phyloP scores from a whole-genome alignment of 345 rosid species.

The Capsella bursapastoris region DNA sequence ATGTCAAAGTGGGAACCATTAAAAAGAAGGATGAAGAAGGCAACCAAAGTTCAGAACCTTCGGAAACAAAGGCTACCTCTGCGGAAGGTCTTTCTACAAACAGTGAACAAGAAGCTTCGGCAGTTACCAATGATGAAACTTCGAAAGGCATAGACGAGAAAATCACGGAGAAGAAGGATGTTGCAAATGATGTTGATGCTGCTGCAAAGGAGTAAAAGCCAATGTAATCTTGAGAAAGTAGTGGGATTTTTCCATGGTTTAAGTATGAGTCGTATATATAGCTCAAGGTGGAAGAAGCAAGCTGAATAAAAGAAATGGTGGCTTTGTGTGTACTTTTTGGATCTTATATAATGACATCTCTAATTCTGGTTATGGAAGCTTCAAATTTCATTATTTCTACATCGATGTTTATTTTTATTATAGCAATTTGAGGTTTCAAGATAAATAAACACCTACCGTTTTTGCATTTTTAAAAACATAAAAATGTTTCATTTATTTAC shows the following conservation, averaged over 20 bases:
- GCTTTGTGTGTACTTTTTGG: conserved; percentile 18
- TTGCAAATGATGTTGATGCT: conserved; percentile 17
- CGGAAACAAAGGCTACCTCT: conserved; percentile 44
- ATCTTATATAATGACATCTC: conserved; percentile 15
- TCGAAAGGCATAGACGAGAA: conserved; percentile 33
- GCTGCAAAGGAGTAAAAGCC: conserved; percentile 29
- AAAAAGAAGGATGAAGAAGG: conserved; percentile 51
- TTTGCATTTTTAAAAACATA: no score
- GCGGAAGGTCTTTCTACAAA: conserved; percentile 55
- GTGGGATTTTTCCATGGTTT: conserved; percentile 5
- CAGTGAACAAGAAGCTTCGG: conserved; percentile 28
- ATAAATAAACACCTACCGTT: no score
- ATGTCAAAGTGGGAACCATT: conserved; percentile 83
- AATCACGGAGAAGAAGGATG: conserved; percentile 26
- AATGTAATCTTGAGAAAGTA: conserved; percentile 12
- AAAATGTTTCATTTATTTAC: no score
- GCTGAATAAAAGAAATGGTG: conserved; percentile 28
- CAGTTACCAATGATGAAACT: conserved; percentile 30
- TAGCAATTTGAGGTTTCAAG: no score
- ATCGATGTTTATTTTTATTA: neutral
- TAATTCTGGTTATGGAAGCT: conserved; percentile 14
- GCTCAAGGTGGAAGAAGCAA: conserved; percentile 30
- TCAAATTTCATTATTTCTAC: neutral
- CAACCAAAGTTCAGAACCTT: conserved; percentile 53
- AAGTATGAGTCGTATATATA: conserved; percentile 38